Evolutionary conservation across 345 rosid genomes (phyloP), one percentile per base, ranked within the genome.

Genomic region (Syzygium aqueum): DNA sequence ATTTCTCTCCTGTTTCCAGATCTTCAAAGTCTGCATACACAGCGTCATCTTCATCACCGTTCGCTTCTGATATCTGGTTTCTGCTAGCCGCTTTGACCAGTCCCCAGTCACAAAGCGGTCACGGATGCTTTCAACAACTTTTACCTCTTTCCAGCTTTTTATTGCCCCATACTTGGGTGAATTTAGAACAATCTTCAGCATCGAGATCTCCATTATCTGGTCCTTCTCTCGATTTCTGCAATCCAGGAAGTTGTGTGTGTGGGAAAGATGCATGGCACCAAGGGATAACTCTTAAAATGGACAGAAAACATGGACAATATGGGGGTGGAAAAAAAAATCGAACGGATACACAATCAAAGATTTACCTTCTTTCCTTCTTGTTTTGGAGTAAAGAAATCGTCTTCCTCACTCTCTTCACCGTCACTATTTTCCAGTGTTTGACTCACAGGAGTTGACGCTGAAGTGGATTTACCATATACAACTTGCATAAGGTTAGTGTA

Each of bases 21-120:
- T 97, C 99, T 89, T 96, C 99, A 90, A 97, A 97, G 86, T 97
- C 98, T 50, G 99, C 99, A 92, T 90, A 89, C 40, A 91, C 90
- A 82, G 85, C 56, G 53, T 91, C 96, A 51, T 93, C 92, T 51
- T 92, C 96, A 83, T 89, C 91, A 88, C 59, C 84, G 56, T 89
- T 89, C 56, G 85, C 86, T 77, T 87, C 92, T 53, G 90, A 86
- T 13, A 65, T 84, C 88, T 90, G 77, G 91, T 95, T 93, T 91
- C 98, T 92, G 87, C 87, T 89, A 88, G 95, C 95, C 86, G 95
- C 97, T 91, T 92, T 82, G 95, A 92, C 98, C 99, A 95, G 90
- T 94, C 94, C 89, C 99, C 98, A 51, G 97, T 95, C 89, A 93
- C 94, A 93, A 97, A 97, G 52, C 97, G 95, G 89, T 97, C 92